Evolutionary conservation across 805 yeast species (phyloP).

Genomic region (Candida glaebosa): DNA sequence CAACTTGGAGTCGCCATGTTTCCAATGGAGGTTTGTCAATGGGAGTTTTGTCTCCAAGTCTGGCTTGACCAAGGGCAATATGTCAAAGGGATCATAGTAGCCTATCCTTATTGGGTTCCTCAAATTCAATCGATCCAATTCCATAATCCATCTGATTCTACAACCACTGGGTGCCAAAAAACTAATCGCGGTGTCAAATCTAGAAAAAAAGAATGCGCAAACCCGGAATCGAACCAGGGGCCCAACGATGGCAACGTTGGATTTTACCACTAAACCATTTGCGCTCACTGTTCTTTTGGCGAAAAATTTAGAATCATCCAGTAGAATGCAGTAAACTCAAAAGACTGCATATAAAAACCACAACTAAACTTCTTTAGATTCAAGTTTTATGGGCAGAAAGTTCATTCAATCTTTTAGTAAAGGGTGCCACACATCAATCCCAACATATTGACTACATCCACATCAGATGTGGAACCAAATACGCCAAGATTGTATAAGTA

Average conservation of each 20-base stretch:
- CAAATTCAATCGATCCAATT: conserved; percentile 6
- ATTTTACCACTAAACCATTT: conserved; percentile 10
- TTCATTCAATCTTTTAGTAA: too few species aligned
- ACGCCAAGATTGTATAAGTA: too few species aligned
- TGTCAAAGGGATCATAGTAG: conserved; percentile 72
- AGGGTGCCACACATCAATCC: too few species aligned
- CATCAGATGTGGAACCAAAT: too few species aligned
- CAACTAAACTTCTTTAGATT: too few species aligned
- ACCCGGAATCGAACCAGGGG: conserved; percentile 14
- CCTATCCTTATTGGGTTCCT: conserved; percentile 40
- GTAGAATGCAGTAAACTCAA: too few species aligned
- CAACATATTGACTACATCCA: too few species aligned
- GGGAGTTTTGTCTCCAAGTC: conserved; percentile 48
- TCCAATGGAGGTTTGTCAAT: conserved; percentile 71
- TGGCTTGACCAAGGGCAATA: conserved; percentile 43
- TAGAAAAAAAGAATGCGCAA: conserved; percentile 8
- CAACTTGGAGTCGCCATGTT: conserved; percentile 42
- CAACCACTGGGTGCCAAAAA: not conserved
- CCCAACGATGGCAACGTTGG: conserved; percentile 14
- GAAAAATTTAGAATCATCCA: too few species aligned
- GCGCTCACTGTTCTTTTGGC: not conserved
- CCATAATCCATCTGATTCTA: conserved; percentile 3
- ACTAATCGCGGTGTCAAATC: not conserved
- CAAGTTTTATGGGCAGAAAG: too few species aligned
- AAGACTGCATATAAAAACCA: too few species aligned